Base-by-base conservation (phyloP, 1,284 basidiomycete genomes). In the Tetrapyrgos nigripes region DNA sequence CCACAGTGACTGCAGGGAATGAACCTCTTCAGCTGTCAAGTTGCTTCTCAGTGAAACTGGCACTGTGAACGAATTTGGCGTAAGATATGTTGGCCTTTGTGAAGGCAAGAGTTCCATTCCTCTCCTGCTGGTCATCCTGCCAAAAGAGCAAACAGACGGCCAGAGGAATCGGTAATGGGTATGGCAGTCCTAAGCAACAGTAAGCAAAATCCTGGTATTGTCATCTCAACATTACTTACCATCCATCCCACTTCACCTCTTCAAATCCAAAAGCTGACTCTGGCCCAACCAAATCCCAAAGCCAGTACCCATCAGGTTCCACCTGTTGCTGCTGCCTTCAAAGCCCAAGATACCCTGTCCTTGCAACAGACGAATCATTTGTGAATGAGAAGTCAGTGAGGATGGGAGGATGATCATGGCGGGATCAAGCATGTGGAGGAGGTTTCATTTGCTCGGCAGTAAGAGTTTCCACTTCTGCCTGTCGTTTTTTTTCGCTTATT, bases 1-100 rank as follows among this genome's bases (percentile, higher is more conserved):
- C 56, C 8, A 51, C 40, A 44, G 43, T 50, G 9, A 53, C 28
- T 3, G 59, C 50, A 43, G 52, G 50, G 23, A 49, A 55, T 8
- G 14, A 11, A 10, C 56, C 59, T 3, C 59, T 43, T 8, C 46
- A 23, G 43, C 53, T 21, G 4, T 35, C 26, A 11, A 5, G 10
- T 21, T 52, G 50, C 31, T 37, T 35, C 9, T 28, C 13, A 8
- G 11, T 46, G 40, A 53, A 53, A 19, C 14, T 14, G n/a, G 17
- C 27, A 28, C 6, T 11, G 21, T 4, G 11, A 11, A 3, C 40
- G 23, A 19, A 28, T 27, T 17, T 53, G 11, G 23, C 27, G n/a
- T 10, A 53, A 11, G 17, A 17, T 19, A n/a, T 13, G 24, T 14
- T 17, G 14, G 19, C 27, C 35, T 17, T 53, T 27, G 19, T 27